A percentile compares a stretch with the other conserved stretches of the same genome.
These are phyloP conservation scores for Umbelopsis sp. DNA, from an alignment of 192 early-diverging fungal genomes.

Conservation along the genomic window DNA sequence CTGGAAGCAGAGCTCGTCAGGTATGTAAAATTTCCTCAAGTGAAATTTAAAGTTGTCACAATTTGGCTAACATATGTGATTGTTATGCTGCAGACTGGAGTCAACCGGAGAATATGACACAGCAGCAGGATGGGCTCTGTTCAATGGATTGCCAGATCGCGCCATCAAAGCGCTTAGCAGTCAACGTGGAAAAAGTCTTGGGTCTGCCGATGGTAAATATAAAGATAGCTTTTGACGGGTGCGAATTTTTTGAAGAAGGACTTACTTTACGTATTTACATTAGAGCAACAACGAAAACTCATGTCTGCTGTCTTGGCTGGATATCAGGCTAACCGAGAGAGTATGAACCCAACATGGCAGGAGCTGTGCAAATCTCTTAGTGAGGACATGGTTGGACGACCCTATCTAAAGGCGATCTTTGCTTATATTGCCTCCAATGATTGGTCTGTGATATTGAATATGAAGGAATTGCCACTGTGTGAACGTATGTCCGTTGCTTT, in stretches of 20 bases:
- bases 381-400: slow-evolving; percentile 56
- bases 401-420: slow-evolving; percentile 89
- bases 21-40: slow-evolving; percentile 20
- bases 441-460: slow-evolving; percentile 78
- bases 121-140: slow-evolving; percentile 88
- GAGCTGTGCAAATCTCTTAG: slow-evolving; percentile 64
- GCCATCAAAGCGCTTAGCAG: slow-evolving; percentile 70
- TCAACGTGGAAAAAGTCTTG: slow-evolving; percentile 36
- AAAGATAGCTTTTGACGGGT: slow-evolving; percentile 13
- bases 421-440: slow-evolving; percentile 79
- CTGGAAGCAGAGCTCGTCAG: slow-evolving; percentile 45
- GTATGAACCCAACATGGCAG: slow-evolving; percentile 50
- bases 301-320: slow-evolving; percentile 77
- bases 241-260: background rate
- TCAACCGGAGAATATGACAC: slow-evolving; percentile 68
- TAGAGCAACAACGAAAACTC: slow-evolving; percentile 81
- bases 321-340: slow-evolving; percentile 40
- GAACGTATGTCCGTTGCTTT: slow-evolving; percentile 86
- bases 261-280: background rate
- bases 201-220: slow-evolving; percentile 32
- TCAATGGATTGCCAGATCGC: slow-evolving; percentile 76
- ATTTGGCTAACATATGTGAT: background rate
- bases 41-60: slow-evolving; percentile 35
- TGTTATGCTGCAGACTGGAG: slow-evolving; percentile 63
- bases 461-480: slow-evolving; percentile 69